Evolutionary conservation across 371 early-diverging fungal genomes (phyloP).

Genomic region (Paraphysoderma sedebokerense): DNA sequence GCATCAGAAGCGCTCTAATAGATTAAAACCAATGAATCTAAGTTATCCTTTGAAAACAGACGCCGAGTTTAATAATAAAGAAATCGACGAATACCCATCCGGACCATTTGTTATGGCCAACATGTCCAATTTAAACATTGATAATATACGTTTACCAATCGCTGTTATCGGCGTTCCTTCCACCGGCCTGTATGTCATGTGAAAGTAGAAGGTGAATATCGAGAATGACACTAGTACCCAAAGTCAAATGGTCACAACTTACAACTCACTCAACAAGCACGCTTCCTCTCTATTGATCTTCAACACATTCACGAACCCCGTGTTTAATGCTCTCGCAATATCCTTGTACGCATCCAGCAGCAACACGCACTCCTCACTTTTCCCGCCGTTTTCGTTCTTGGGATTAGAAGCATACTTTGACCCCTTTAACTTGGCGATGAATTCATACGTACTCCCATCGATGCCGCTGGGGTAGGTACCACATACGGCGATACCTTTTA

Average conservation of each 20-base stretch:
- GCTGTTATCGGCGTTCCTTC: conserved; percentile 2
- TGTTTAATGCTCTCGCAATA: conserved; percentile 10
- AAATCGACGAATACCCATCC: neutral
- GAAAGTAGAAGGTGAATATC: neutral
- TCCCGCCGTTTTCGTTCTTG: neutral
- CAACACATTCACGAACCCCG: conserved; percentile 15
- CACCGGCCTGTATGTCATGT: neutral
- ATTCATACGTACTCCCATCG: conserved; percentile 9
- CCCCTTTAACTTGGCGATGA: conserved; percentile 2
- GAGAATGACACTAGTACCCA: neutral
- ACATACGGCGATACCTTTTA: conserved; percentile 5
- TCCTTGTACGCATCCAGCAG: conserved; percentile 19
- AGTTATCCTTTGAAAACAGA: too few species aligned
- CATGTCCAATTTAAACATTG: conserved; percentile 1
- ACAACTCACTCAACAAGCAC: conserved; percentile 1
- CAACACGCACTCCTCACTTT: conserved; percentile 5
- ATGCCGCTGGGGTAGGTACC: conserved; percentile 18
- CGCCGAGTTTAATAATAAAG: too few species aligned
- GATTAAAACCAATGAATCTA: too few species aligned
- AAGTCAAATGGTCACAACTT: neutral
- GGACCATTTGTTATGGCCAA: conserved; percentile 25
- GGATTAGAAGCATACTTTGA: neutral
- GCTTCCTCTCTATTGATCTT: conserved; percentile 21
- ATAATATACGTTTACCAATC: conserved; percentile 6
- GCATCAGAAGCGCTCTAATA: too few species aligned